Evolutionary conservation across 2,329 filamentous ascomycete species (phyloP).

Genomic region (Microsporum ferrugineum): DNA sequence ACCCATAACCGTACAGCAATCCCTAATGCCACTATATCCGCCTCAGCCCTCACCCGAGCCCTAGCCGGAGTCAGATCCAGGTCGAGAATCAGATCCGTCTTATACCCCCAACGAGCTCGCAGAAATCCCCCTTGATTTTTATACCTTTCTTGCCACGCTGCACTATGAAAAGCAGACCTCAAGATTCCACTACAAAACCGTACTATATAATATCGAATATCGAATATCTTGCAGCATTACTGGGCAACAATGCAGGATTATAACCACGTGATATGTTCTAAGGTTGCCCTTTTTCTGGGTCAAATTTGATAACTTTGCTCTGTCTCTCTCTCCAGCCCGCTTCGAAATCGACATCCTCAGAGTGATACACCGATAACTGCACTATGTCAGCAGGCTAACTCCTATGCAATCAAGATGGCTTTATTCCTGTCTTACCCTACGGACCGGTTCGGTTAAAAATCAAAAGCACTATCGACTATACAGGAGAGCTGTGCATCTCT

Average conservation of each 20-base stretch:
- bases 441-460: background rate
- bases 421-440: background rate
- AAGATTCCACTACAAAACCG: background rate
- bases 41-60: no score
- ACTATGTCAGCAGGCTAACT: background rate
- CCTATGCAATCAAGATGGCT: background rate
- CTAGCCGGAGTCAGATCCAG: no score
- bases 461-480: background rate
- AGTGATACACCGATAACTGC: background rate
- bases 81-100: background rate
- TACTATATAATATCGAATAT: no score
- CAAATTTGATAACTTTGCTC: no score
- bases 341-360: no score
- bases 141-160: background rate
- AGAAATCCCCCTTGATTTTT: background rate
- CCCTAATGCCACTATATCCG: no score
- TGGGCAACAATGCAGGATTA: no score
- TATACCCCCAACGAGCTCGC: slow-evolving; percentile 3
- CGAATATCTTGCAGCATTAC: no score
- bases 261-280: no score
- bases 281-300: no score
- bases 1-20: no score
- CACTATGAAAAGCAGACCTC: background rate
- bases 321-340: no score
- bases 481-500: background rate